Evolutionary conservation across 805 yeast species (phyloP).

Genomic region (Ogataea methylovora): DNA sequence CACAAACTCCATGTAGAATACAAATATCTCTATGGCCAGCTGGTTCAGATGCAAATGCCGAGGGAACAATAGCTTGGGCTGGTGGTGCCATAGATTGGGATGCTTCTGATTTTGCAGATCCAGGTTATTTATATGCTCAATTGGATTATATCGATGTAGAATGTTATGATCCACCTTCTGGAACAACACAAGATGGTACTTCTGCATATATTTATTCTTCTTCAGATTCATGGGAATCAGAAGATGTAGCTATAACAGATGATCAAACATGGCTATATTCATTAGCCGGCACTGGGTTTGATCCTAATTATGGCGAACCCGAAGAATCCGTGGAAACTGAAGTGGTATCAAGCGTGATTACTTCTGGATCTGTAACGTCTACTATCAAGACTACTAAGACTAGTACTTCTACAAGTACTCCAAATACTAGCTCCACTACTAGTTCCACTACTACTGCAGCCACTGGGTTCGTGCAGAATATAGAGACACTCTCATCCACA

Average conservation of each 20-base stretch:
- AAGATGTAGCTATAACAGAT: constrained; percentile 53
- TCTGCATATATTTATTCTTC: constrained; percentile 48
- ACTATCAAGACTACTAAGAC: background rate
- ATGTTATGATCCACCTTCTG: constrained; percentile 68
- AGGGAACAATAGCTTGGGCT: constrained; percentile 75
- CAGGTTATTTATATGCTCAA: constrained; percentile 77
- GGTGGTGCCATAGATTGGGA: constrained; percentile 87
- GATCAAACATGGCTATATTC: constrained; percentile 53
- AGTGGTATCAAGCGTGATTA: constrained; percentile 3
- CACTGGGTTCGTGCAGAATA: constrained; percentile 1
- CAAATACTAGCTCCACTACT: background rate
- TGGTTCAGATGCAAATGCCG: constrained; percentile 45
- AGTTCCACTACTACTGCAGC: background rate
- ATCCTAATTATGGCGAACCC: constrained; percentile 35
- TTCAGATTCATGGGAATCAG: constrained; percentile 38
- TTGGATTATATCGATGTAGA: constrained; percentile 52
- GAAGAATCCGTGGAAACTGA: background rate
- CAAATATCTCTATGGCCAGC: constrained; percentile 78
- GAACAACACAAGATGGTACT: constrained; percentile 36
- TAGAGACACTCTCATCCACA: background rate
- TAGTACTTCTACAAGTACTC: background rate
- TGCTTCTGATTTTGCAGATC: constrained; percentile 58
- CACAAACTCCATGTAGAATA: constrained; percentile 70
- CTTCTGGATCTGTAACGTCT: background rate
- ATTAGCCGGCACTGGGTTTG: constrained; percentile 57